A percentile compares a stretch with the other conserved stretches of the same genome.
Conservation (phyloP, 495 filamentous ascomycete species). For the Hypoxylon fuscum region DNA sequence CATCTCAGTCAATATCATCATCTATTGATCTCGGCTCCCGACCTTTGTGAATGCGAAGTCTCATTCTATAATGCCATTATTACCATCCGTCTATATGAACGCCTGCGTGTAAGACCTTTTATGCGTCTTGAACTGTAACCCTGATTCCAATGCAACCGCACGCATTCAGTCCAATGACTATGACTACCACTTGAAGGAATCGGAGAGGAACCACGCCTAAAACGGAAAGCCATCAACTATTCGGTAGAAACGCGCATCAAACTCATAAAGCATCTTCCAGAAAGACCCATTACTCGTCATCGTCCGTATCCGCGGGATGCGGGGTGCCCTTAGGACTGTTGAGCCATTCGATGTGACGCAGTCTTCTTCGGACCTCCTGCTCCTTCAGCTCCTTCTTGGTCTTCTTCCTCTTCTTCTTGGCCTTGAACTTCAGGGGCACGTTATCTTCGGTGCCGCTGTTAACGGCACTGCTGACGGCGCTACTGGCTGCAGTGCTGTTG, state of each 20-base stretch:
- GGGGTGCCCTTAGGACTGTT: constrained; percentile 82
- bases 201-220: constrained; percentile 5
- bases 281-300: constrained; percentile 65
- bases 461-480: constrained; percentile 72
- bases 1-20: neutral
- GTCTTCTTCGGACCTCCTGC: constrained; percentile 80
- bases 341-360: constrained; percentile 96
- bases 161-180: constrained; percentile 5
- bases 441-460: constrained; percentile 87
- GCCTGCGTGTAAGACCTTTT: constrained; percentile 21
- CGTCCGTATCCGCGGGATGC: constrained; percentile 79
- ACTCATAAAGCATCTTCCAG: constrained; percentile 6
- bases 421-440: constrained; percentile 84
- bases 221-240: constrained; percentile 5
- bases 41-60: constrained; percentile 15
- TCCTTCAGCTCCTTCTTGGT: constrained; percentile 96
- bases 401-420: constrained; percentile 97
- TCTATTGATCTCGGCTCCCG: constrained; percentile 11
- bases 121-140: constrained; percentile 15
- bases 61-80: constrained; percentile 34
- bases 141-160: constrained; percentile 20
- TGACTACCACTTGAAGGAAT: neutral
- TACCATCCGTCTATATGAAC: constrained; percentile 33
- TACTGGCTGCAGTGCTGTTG: constrained; percentile 68
- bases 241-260: constrained; percentile 8